Evolutionary conservation across 164 flowering plant species (phyloP).

Genomic region (Liquidambar formosana): DNA sequence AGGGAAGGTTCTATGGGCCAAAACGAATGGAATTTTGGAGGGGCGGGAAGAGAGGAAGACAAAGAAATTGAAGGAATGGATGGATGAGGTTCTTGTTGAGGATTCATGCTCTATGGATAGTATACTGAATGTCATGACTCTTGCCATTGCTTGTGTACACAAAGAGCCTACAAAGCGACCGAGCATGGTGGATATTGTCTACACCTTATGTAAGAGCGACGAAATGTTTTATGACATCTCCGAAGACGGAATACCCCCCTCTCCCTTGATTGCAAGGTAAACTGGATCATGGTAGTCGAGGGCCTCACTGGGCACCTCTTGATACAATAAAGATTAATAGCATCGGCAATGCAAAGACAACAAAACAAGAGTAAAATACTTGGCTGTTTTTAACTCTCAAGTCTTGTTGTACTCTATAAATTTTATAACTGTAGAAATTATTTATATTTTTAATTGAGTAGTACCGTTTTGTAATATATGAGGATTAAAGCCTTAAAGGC

Average conservation of each 20-base stretch:
- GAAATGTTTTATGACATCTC: constrained; percentile 59
- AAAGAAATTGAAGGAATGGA: constrained; percentile 45
- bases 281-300: not conserved
- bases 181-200: constrained; percentile 82
- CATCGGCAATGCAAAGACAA: too few relatives aligned
- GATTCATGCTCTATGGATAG: constrained; percentile 55
- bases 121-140: constrained; percentile 54
- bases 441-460: too few relatives aligned
- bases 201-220: constrained; percentile 69
- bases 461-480: too few relatives aligned
- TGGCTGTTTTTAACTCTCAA: too few relatives aligned
- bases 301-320: too few relatives aligned
- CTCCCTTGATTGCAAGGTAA: constrained; percentile 34
- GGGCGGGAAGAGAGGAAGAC: constrained; percentile 46
- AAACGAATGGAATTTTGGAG: constrained; percentile 33
- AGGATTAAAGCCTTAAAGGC: too few relatives aligned
- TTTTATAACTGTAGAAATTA: too few relatives aligned
- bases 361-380: too few relatives aligned
- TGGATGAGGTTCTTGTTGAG: constrained; percentile 51
- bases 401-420: too few relatives aligned
- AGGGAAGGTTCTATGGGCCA: constrained; percentile 63
- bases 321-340: too few relatives aligned
- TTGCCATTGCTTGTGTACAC: constrained; percentile 67
- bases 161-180: constrained; percentile 67
- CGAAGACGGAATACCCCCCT: constrained; percentile 42